Base-by-base conservation (phyloP, 805 yeast species). In the Starmerella ratchasimensis region DNA sequence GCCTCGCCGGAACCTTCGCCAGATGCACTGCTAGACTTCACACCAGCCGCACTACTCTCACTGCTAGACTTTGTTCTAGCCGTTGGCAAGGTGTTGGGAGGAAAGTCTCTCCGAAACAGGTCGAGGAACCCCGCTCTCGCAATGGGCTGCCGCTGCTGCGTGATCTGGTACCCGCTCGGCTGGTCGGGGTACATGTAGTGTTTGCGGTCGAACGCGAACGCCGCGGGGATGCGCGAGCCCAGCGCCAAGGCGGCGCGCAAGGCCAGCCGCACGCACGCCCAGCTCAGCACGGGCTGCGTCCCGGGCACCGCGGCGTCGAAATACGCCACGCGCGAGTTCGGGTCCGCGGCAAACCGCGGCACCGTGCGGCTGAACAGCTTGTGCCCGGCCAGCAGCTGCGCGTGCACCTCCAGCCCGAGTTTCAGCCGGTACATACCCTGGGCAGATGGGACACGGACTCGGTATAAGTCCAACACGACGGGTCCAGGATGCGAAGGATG, bases 171-270 rank as follows among this genome's bases (percentile, higher is more conserved):
- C 1, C 98, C 98, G 37, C 80, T 59, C 0, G 98, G 98, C 55
- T 90, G 97, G 57, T 90, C 98, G 1, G 86, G 88, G 56, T 90
- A 90, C 57, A 90, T 84, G 56, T 90, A 90, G 56, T 90, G 98
- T 57, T 90, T 90, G 47, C 98, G 65, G 53, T 90, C 98, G 56
- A 90, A 90, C 1, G 76, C 63, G 1, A 88, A 79, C 6, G 52
- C 45, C 0, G 57, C 46, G 41, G 70, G 71, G 13, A 90, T 66
- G 0, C 63, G 54, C 41, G 82, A 70, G 24, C 76, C 65, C 36
- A 86, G 57, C 0, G 90, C 81, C 2, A 69, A 56, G 0, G 93
- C 86, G 1, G 93, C 72, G 48, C 72, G 72, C 28, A 83, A 51
- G 0, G 94, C 93, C 24, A 70, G 67, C 1, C 71, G 50, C 3